Evolutionary conservation across 306 rosid species (phyloP).

Genomic region (Ziziphus jujuba): DNA sequence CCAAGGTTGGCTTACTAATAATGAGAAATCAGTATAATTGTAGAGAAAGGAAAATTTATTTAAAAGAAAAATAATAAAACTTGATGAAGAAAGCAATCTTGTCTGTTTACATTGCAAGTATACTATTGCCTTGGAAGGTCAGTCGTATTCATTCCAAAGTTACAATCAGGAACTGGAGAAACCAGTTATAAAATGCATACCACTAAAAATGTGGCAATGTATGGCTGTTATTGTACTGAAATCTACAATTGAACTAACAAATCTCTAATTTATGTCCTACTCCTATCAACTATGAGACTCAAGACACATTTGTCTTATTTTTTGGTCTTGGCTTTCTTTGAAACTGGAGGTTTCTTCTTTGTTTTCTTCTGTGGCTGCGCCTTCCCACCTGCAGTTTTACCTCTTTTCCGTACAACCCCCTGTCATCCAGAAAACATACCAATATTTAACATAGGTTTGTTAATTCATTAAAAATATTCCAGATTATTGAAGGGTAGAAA

Average conservation of each 20-base stretch:
- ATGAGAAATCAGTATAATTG: too few species aligned
- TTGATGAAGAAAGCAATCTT: too few species aligned
- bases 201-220: conserved; percentile 8
- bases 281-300: conserved; percentile 19
- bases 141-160: too few species aligned
- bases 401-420: conserved; percentile 73
- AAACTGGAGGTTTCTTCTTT: conserved; percentile 61
- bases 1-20: too few species aligned
- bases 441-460: not conserved
- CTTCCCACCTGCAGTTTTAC: conserved; percentile 66
- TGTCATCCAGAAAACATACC: conserved; percentile 38
- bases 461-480: conserved; percentile 12
- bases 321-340: conserved; percentile 70
- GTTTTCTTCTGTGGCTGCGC: conserved; percentile 62
- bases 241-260: conserved; percentile 9
- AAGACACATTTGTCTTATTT: conserved; percentile 40
- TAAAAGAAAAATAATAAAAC: too few species aligned
- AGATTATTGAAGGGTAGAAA: conserved; percentile 25
- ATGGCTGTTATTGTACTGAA: conserved; percentile 14
- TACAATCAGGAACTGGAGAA: too few species aligned
- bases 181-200: not conserved
- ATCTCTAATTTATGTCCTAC: conserved; percentile 18
- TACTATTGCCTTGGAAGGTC: too few species aligned
- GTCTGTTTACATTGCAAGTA: too few species aligned
- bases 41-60: too few species aligned